Evolutionary conservation across 805 yeast species (phyloP).

Genomic region (Candida vartiovaarae): DNA sequence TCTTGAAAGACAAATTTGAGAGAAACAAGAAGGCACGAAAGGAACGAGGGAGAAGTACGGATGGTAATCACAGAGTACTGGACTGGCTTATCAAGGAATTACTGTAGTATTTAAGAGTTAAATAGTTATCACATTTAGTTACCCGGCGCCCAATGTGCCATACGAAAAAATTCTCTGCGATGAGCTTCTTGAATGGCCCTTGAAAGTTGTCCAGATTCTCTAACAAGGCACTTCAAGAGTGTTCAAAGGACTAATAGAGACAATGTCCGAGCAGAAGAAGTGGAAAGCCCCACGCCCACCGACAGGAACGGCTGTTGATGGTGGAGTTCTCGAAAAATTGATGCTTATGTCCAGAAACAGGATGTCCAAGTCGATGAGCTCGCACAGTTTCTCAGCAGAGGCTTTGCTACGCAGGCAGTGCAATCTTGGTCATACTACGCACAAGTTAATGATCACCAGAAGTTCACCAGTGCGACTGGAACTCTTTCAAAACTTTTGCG

Average conservation of each 20-base stretch:
- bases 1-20: constrained; percentile 20
- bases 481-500: constrained; percentile 33
- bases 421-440: constrained; percentile 44
- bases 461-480: constrained; percentile 38
- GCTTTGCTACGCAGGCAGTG: constrained; percentile 29
- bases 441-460: constrained; percentile 43
- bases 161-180: not conserved
- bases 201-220: too few relatives aligned
- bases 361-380: constrained; percentile 1
- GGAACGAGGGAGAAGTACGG: constrained; percentile 20
- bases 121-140: not conserved
- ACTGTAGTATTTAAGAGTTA: too few relatives aligned
- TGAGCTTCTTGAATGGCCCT: not conserved
- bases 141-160: not conserved
- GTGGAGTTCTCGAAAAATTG: constrained; percentile 16
- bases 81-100: too few relatives aligned
- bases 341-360: constrained; percentile 6
- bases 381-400: constrained; percentile 28
- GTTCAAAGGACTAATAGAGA: too few relatives aligned
- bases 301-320: constrained; percentile 7
- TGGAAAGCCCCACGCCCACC: constrained; percentile 9
- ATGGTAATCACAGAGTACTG: constrained; percentile 8
- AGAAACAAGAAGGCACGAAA: constrained; percentile 16
- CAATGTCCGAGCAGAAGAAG: constrained; percentile 1
- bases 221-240: too few relatives aligned